Base-by-base conservation (phyloP, 768 basidiomycete species). In the Crepidotus variabilis region DNA sequence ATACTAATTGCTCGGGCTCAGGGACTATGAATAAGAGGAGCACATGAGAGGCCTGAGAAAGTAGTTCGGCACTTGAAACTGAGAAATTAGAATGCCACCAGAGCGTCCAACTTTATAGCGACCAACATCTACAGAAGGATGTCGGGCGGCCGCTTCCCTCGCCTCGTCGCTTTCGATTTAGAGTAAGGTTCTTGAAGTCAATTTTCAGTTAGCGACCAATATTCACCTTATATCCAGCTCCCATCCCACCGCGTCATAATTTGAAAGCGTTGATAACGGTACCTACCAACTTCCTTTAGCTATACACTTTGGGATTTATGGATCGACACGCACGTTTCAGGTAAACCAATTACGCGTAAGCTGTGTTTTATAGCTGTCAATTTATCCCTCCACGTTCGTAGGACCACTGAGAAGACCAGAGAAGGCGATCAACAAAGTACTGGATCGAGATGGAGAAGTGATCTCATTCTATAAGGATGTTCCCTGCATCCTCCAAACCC, bases 271-370 rank as follows among this genome's bases (percentile, higher is more conserved):
- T n/a, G n/a, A n/a, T n/a, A n/a, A n/a, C n/a, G n/a, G n/a, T n/a
- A n/a, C 48, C 57, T 6, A 28, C 34, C 47, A 6, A 32, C 2
- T 8, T 39, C 21, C 5, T 1, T 14, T 49, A 92, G 91, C 65
- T 93, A 89, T 67, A 94, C 92, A 0, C 75, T 94, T 6, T 94
- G 91, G 92, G 82, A 87, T 56, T 75, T 93, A 14, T 93, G 91
- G 92, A 87, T 94, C 52, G 92, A 94, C 68, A 85, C 85, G 16
- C 87, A 92, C 67, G 77, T 90, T 51, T 72, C 78, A 46, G 81
- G 84, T 79, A 57, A n/a, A 66, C 28, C 8, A 8, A 8, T 3
- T 28, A 8, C 8, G 8, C n/a, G 28, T 4, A 28, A 8, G 8
- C 28, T 55, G 24, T 22, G n/a, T 18, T 8, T 23, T 34, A n/a